Evolutionary conservation across 257 asterid species (phyloP).

Genomic region (Solanum ossicruentum): DNA sequence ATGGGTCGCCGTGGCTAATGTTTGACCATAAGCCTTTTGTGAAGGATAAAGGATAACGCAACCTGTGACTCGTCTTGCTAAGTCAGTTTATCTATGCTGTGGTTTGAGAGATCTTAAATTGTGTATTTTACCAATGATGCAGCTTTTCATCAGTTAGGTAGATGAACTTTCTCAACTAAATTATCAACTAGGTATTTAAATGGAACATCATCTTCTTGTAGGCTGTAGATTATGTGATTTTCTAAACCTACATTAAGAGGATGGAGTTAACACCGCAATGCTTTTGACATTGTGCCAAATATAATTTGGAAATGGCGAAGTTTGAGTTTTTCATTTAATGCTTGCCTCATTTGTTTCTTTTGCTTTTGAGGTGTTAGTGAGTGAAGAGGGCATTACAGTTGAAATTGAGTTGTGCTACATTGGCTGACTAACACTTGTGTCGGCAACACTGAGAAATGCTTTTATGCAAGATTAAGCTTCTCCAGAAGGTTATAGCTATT

Average conservation of each 20-base stretch:
- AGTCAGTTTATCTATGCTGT: neutral
- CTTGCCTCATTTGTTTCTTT: neutral
- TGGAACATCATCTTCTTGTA: neutral
- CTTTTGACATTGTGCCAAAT: neutral
- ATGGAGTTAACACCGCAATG: neutral
- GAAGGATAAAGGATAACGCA: neutral
- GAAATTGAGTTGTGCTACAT: neutral
- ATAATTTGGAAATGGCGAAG: neutral
- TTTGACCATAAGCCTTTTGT: neutral
- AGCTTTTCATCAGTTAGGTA: neutral
- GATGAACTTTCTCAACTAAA: neutral
- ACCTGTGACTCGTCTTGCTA: neutral
- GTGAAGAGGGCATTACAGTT: neutral
- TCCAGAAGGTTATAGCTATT: neutral
- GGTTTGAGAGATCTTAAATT: neutral
- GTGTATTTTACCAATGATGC: neutral
- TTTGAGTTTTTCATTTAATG: neutral
- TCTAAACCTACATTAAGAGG: neutral
- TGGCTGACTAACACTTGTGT: neutral
- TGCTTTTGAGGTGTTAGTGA: neutral
- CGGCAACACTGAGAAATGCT: neutral
- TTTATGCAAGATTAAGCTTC: neutral
- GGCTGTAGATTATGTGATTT: neutral
- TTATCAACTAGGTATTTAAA: neutral
- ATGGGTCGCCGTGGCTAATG: neutral